Conservation (phyloP, 805 yeast species). For the Isabelozyma pseudorhagii region DNA sequence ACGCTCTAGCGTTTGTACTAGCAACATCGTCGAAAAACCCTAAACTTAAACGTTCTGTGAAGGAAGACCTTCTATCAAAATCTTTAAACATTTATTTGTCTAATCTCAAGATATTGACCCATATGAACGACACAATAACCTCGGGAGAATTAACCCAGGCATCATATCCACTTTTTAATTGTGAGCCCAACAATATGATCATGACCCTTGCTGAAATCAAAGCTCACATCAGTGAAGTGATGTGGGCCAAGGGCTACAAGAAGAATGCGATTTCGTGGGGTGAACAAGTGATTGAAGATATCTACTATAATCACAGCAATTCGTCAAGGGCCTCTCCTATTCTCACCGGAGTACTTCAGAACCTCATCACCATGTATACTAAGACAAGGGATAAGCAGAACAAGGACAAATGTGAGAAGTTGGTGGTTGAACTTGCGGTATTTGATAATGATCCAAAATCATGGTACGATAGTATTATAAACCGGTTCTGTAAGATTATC, state of each 20-base stretch:
- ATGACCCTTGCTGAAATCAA: constrained; percentile 28
- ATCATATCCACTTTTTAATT: constrained; percentile 34
- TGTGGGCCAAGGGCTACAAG: constrained; percentile 39
- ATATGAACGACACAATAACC: constrained; percentile 13
- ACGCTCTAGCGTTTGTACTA: constrained; percentile 29
- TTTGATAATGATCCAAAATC: constrained; percentile 20
- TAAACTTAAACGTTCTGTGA: constrained; percentile 3
- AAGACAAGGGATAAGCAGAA: constrained; percentile 19
- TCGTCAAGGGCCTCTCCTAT: constrained; percentile 25
- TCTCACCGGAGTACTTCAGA: constrained; percentile 25
- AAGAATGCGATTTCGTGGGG: constrained; percentile 39
- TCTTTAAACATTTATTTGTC: constrained; percentile 37
- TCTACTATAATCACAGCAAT: constrained; percentile 26
- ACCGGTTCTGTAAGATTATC: constrained; percentile 34
- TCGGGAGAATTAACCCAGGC: constrained; percentile 18
- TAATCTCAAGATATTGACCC: constrained; percentile 23
- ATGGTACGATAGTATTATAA: constrained; percentile 34
- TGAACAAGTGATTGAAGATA: constrained; percentile 38
- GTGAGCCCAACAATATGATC: constrained; percentile 24
- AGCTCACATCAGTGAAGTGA: constrained; percentile 38
- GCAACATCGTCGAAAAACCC: constrained; percentile 16
- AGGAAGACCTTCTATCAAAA: constrained; percentile 13
- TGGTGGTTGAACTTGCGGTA: constrained; percentile 19
- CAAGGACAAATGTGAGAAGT: constrained; percentile 23
- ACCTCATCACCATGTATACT: constrained; percentile 31